These are phyloP conservation scores for Solanum chilense DNA, from an alignment of 257 asterid species.

Conservation along the genomic window DNA sequence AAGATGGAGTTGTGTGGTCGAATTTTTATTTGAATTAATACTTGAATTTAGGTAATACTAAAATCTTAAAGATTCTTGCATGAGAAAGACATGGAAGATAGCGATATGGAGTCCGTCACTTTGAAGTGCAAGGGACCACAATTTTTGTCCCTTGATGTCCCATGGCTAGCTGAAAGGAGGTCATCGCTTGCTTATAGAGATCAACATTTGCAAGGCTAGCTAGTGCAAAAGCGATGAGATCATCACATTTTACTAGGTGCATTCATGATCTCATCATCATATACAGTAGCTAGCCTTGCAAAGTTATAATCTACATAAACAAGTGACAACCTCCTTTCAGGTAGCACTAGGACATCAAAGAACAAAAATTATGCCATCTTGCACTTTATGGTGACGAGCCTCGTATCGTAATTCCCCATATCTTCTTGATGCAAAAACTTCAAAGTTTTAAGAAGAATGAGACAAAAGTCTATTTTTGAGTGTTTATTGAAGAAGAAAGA, in stretches of 20 bases:
- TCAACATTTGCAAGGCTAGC: slow-evolving; percentile 42
- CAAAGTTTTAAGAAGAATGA: neutral
- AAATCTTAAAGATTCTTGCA: neutral
- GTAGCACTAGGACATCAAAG: slow-evolving; percentile 85
- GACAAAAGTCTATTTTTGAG: neutral
- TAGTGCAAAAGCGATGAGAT: slow-evolving; percentile 14
- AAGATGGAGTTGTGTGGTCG: too few relatives aligned
- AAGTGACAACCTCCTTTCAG: slow-evolving; percentile 83
- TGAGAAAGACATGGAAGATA: slow-evolving; percentile 62
- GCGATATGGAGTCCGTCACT: slow-evolving; percentile 63
- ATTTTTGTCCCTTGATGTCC: slow-evolving; percentile 69
- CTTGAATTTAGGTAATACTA: too few relatives aligned
- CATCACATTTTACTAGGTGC: slow-evolving; percentile 40
- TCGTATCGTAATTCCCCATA: slow-evolving; percentile 74
- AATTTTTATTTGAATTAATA: too few relatives aligned
- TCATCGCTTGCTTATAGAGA: slow-evolving; percentile 85
- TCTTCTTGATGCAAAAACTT: slow-evolving; percentile 41
- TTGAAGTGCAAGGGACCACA: slow-evolving; percentile 34
- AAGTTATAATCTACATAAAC: slow-evolving; percentile 47
- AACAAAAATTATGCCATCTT: slow-evolving; percentile 31
- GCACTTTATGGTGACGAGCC: slow-evolving; percentile 38
- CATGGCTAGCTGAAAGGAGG: slow-evolving; percentile 89
- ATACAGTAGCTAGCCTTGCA: slow-evolving; percentile 34
- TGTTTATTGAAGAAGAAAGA: neutral
- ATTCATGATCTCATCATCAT: slow-evolving; percentile 10